These are phyloP conservation scores for Boletellus emodensis DNA, from an alignment of 768 basidiomycete species.

Conservation along the genomic window DNA sequence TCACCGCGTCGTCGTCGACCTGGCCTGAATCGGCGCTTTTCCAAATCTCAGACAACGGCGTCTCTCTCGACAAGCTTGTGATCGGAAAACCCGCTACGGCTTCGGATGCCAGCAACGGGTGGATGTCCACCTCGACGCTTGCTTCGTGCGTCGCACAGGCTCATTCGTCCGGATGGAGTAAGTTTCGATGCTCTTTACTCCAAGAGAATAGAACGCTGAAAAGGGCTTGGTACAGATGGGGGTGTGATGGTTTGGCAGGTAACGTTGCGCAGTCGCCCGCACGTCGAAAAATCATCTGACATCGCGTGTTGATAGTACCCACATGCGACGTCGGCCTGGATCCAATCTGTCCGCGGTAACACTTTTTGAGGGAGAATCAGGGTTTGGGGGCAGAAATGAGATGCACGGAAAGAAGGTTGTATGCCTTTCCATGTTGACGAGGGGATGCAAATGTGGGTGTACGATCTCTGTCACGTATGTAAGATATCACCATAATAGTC, in stretches of 20 bases:
- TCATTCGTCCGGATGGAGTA: constrained; percentile 10
- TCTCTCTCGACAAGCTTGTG: constrained; percentile 61
- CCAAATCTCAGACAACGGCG: constrained; percentile 49
- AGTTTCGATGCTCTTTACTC: background rate
- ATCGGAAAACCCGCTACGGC: constrained; percentile 66
- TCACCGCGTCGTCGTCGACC: constrained; percentile 36
- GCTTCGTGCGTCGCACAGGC: constrained; percentile 59
- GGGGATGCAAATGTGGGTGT: too few relatives aligned
- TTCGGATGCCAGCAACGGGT: constrained; percentile 50
- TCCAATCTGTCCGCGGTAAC: constrained; percentile 32
- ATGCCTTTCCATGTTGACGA: too few relatives aligned
- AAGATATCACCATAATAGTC: too few relatives aligned
- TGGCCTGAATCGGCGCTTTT: constrained; percentile 44
- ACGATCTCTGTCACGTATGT: too few relatives aligned
- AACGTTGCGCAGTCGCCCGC: background rate
- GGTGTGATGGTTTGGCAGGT: constrained; percentile 41
- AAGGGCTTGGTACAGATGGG: constrained; percentile 25
- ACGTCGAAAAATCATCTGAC: background rate
- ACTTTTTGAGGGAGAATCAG: constrained; percentile 3
- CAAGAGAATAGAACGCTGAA: background rate
- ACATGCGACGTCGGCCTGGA: constrained; percentile 35
- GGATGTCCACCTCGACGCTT: constrained; percentile 52
- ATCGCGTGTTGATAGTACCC: constrained; percentile 28
- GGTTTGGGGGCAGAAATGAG: background rate
- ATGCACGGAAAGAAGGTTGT: too few relatives aligned